phyloP scores from a whole-genome alignment of 495 filamentous ascomycete genomes.

The Elasticomyces elasticus region DNA sequence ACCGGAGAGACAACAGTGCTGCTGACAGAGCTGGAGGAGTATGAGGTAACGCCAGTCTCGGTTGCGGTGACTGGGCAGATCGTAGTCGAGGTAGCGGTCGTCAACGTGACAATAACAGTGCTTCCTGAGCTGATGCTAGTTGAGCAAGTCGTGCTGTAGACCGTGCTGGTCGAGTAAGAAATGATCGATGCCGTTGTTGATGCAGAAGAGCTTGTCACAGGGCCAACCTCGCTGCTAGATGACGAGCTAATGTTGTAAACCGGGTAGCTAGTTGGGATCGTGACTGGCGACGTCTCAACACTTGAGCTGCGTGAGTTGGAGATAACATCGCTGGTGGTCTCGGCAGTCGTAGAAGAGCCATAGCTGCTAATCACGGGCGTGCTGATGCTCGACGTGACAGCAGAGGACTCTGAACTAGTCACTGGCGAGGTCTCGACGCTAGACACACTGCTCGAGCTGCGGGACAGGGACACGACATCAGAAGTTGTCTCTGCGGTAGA shows the following conservation, averaged over 20 bases:
- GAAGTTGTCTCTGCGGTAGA: no score
- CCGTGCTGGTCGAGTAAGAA: constrained; percentile 27
- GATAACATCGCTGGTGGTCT: neutral
- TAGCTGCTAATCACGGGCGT: constrained; percentile 10
- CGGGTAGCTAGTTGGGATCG: neutral
- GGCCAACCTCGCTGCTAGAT: neutral
- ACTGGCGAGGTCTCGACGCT: no score
- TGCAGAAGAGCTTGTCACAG: neutral
- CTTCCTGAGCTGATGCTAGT: constrained; percentile 28
- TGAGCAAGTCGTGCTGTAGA: constrained; percentile 28
- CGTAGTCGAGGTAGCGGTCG: constrained; percentile 36
- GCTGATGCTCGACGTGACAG: constrained; percentile 4
- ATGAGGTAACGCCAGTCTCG: constrained; percentile 6
- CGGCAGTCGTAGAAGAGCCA: constrained; percentile 9
- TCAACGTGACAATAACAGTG: constrained; percentile 30
- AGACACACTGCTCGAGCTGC: no score
- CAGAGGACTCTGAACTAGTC: constrained; percentile 4
- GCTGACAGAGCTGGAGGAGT: neutral
- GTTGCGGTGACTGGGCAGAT: constrained; percentile 19
- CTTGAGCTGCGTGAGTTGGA: constrained; percentile 9
- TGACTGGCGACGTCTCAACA: constrained; percentile 13
- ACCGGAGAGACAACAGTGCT: constrained; percentile 1
- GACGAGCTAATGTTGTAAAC: neutral
- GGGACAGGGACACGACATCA: no score
- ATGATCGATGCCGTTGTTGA: neutral